These are phyloP conservation scores for Plicaturopsis crispa DNA, from an alignment of 768 basidiomycete species.

Conservation along the genomic window DNA sequence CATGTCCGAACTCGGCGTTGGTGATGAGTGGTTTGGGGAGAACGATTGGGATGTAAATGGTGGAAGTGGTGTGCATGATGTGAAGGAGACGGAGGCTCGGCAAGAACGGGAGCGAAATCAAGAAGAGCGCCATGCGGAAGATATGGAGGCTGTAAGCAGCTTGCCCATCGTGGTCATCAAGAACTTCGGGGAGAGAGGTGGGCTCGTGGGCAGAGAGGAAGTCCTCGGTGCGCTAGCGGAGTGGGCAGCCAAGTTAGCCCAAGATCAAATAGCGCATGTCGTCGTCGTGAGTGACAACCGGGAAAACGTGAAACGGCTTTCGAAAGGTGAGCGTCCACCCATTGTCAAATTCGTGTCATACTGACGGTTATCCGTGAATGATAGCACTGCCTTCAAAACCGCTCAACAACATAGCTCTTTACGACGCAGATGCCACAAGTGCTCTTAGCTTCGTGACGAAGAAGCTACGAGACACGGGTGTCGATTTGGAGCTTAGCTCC, in stretches of 20 bases:
- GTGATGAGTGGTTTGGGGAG: conserved; percentile 53
- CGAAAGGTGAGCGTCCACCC: conserved; percentile 49
- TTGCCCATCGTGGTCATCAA: conserved; percentile 85
- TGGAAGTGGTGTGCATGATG: conserved; percentile 8
- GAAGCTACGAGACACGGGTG: conserved; percentile 56
- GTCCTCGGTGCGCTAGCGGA: conserved; percentile 67
- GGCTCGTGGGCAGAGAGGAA: conserved; percentile 52
- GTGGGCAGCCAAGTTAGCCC: conserved; percentile 80
- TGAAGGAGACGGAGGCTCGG: conserved; percentile 6
- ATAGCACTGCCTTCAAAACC: conserved; percentile 81
- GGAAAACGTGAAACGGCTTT: conserved; percentile 78
- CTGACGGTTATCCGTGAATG: not conserved
- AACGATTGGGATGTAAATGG: conserved; percentile 21
- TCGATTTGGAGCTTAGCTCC: conserved; percentile 43
- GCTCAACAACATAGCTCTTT: conserved; percentile 66
- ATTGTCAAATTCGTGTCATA: not conserved
- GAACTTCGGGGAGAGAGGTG: conserved; percentile 60
- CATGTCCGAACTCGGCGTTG: conserved; percentile 80
- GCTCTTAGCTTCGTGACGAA: conserved; percentile 77
- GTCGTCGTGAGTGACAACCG: conserved; percentile 86
- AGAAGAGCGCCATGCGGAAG: conserved; percentile 29
- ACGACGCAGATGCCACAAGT: conserved; percentile 78
- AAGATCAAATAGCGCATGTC: conserved; percentile 87
- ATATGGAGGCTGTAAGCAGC: conserved; percentile 44
- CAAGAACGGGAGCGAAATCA: conserved; percentile 9